Evolutionary conservation across 805 yeast species (phyloP).

Genomic region (Monosporozyma servazzii): DNA sequence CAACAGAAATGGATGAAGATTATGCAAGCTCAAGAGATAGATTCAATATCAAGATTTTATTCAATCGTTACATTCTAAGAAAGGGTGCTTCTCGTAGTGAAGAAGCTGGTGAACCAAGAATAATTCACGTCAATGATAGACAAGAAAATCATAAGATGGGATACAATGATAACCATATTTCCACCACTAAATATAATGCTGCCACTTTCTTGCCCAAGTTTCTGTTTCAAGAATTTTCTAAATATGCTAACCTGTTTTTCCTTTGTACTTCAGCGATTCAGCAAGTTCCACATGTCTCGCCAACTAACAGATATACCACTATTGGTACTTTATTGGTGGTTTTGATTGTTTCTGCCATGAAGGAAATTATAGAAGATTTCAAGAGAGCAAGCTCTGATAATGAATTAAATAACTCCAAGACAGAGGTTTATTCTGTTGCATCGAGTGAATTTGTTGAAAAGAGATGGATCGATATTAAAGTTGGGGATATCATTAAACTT

Average conservation of each 20-base stretch:
- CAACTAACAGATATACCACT: constrained; percentile 92
- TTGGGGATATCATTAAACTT: constrained; percentile 85
- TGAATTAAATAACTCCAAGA: constrained; percentile 74
- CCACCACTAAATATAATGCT: constrained; percentile 89
- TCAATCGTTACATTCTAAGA: constrained; percentile 30
- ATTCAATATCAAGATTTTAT: constrained; percentile 32
- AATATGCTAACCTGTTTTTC: constrained; percentile 91
- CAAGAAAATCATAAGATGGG: constrained; percentile 44
- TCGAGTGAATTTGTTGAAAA: constrained; percentile 52
- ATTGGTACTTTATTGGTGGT: constrained; percentile 85
- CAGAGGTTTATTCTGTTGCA: constrained; percentile 51
- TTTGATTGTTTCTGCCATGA: constrained; percentile 79
- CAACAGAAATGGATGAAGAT: constrained; percentile 18
- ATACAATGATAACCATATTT: constrained; percentile 74
- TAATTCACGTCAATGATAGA: constrained; percentile 59
- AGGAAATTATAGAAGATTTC: constrained; percentile 83
- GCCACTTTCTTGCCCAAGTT: constrained; percentile 94
- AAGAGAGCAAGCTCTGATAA: constrained; percentile 83
- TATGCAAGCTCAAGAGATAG: constrained; percentile 28
- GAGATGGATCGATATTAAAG: constrained; percentile 80
- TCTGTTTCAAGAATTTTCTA: constrained; percentile 90
- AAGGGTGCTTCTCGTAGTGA: constrained; percentile 13
- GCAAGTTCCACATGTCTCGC: constrained; percentile 94
- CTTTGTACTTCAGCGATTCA: constrained; percentile 87
- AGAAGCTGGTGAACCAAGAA: constrained; percentile 42